Percentiles rank a stretch among this genome's conserved stretches.
phyloP scores from a whole-genome alignment of 2,329 filamentous ascomycete species.

The Geoglossum cookeanum region DNA sequence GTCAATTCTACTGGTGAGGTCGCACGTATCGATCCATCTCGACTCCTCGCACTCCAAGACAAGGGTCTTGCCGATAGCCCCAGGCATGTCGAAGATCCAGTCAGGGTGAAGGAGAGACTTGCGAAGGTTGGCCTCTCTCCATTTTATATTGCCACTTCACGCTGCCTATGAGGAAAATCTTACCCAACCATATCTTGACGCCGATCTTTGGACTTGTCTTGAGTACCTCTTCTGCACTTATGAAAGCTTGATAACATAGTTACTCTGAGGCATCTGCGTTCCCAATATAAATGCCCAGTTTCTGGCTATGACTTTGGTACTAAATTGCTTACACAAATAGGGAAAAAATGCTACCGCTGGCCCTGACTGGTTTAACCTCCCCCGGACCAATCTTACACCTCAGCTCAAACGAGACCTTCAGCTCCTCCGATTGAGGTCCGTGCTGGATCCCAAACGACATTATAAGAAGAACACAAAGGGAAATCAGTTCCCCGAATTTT shows the following conservation, averaged over 20 bases:
- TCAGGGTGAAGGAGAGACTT: slow-evolving; percentile 26
- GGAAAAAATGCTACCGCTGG: slow-evolving; percentile 51
- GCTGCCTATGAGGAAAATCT: slow-evolving; percentile 53
- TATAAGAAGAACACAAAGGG: slow-evolving; percentile 66
- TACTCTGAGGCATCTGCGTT: slow-evolving; percentile 35
- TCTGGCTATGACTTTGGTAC: neutral
- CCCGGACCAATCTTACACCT: slow-evolving; percentile 64
- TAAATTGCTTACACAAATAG: slow-evolving; percentile 15
- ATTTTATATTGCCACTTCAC: slow-evolving; percentile 7
- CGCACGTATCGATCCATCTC: slow-evolving; percentile 32
- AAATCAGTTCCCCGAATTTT: slow-evolving; percentile 57
- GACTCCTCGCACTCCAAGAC: slow-evolving; percentile 29
- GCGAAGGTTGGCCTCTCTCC: slow-evolving; percentile 19
- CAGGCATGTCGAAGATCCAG: slow-evolving; percentile 33
- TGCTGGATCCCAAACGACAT: slow-evolving; percentile 73
- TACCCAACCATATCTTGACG: slow-evolving; percentile 53
- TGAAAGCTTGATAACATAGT: slow-evolving; percentile 48
- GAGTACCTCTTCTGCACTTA: slow-evolving; percentile 51
- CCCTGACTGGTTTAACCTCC: slow-evolving; percentile 70
- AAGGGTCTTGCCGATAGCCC: slow-evolving; percentile 28
- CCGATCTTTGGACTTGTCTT: slow-evolving; percentile 59
- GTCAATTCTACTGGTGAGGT: slow-evolving; percentile 32
- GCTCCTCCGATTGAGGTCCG: slow-evolving; percentile 69
- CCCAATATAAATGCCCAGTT: slow-evolving; percentile 3
- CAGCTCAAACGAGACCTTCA: slow-evolving; percentile 80